Evolutionary conservation across 345 rosid genomes (phyloP).

Genomic region (Sapria himalayana): DNA sequence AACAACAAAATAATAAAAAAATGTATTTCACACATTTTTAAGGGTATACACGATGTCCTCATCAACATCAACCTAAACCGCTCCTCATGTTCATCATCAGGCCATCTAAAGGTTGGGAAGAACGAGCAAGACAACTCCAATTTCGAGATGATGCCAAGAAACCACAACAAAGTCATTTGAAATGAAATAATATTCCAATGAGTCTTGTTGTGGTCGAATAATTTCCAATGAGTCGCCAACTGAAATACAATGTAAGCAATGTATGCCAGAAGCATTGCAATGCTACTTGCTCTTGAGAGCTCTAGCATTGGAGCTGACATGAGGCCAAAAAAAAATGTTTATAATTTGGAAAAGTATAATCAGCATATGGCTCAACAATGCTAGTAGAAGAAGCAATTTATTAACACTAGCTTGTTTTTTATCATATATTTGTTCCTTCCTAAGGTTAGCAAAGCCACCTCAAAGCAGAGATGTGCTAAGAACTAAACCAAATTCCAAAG

Average conservation of each 20-base stretch:
- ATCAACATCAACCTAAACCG: no score
- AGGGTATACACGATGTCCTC: no score
- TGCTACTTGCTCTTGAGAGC: slow-evolving; percentile 65
- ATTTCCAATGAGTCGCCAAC: slow-evolving; percentile 43
- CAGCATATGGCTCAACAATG: slow-evolving; percentile 45
- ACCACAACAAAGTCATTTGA: no score
- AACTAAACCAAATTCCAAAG: slow-evolving; percentile 82
- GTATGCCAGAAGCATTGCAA: slow-evolving; percentile 68
- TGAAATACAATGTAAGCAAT: slow-evolving; percentile 56
- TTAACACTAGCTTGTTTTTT: slow-evolving; percentile 87
- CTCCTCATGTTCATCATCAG: no score
- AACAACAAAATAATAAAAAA: no score
- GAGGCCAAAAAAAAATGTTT: slow-evolving; percentile 11
- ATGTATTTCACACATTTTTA: no score
- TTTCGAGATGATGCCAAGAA: no score
- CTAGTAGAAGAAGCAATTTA: slow-evolving; percentile 44
- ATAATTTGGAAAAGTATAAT: slow-evolving; percentile 39
- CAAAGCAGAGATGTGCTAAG: slow-evolving; percentile 79
- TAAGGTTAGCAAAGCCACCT: slow-evolving; percentile 61
- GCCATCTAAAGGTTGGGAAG: no score
- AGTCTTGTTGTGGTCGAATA: no score
- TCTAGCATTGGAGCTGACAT: slow-evolving; percentile 23
- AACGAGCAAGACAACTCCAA: no score
- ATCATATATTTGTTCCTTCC: slow-evolving; percentile 55
- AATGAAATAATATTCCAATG: no score